Percentiles rank a stretch among this genome's conserved stretches.
Evolutionary conservation across 805 yeast genomes (phyloP).

Genomic region (Danielia oregonensis): DNA sequence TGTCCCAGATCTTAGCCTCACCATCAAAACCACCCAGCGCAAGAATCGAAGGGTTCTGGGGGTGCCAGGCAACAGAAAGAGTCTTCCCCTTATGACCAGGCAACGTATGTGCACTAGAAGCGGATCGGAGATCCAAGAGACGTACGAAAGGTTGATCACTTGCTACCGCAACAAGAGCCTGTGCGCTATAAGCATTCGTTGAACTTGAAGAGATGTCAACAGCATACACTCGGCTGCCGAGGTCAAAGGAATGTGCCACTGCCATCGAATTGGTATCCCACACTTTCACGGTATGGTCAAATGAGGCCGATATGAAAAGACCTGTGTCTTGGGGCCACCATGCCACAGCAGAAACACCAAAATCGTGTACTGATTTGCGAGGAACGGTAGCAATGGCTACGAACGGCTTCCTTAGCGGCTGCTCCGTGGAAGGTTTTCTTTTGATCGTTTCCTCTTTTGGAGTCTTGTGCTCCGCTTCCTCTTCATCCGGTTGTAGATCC

Average conservation of each 20-base stretch:
- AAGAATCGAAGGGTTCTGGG: constrained; percentile 53
- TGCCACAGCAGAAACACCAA: constrained; percentile 65
- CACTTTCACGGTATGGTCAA: constrained; percentile 68
- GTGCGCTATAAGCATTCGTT: constrained; percentile 17
- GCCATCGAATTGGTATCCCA: constrained; percentile 74
- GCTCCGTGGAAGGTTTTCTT: not conserved
- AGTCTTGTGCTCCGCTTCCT: constrained; percentile 7
- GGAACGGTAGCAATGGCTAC: constrained; percentile 33
- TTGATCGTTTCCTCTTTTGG: not conserved
- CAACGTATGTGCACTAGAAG: constrained; percentile 70
- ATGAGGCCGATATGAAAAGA: constrained; percentile 77
- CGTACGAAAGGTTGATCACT: constrained; percentile 67
- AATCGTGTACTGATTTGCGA: constrained; percentile 49
- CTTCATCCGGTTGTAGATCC: constrained; percentile 41
- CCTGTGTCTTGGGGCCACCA: constrained; percentile 95
- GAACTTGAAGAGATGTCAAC: constrained; percentile 48
- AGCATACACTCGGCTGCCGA: constrained; percentile 61
- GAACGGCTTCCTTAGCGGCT: not conserved
- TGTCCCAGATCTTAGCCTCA: constrained; percentile 80
- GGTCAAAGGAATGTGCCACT: constrained; percentile 63
- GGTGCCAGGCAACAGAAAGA: constrained; percentile 71
- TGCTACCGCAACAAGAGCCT: constrained; percentile 65
- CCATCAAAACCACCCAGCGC: constrained; percentile 86
- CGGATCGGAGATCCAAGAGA: constrained; percentile 67
- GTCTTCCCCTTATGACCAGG: constrained; percentile 58